A percentile compares a stretch with the other conserved stretches of the same genome.
Evolutionary conservation across 805 yeast genomes (phyloP).

Genomic region (Grigorovia humatica): DNA sequence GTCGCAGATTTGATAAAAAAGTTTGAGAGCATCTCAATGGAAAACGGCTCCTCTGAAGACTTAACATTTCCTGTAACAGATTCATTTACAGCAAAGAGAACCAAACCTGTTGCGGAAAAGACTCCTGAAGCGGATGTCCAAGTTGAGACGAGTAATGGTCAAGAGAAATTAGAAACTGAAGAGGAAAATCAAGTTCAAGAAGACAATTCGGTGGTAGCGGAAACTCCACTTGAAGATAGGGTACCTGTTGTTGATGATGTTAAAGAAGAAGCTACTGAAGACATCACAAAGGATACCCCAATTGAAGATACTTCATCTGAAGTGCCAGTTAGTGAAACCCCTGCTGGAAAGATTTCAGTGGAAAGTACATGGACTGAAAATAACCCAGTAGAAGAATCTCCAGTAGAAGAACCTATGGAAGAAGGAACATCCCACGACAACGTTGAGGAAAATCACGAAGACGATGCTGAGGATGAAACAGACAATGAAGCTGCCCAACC

Average conservation of each 20-base stretch:
- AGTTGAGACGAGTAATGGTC: slow-evolving; percentile 3
- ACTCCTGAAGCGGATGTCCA: slow-evolving; percentile 3
- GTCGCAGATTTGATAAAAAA: slow-evolving; percentile 31
- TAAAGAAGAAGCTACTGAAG: slow-evolving; percentile 4
- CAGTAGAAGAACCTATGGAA: slow-evolving; percentile 1
- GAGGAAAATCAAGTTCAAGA: neutral
- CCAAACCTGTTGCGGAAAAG: neutral
- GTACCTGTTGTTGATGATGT: slow-evolving; percentile 6
- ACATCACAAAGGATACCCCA: slow-evolving; percentile 3
- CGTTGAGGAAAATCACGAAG: slow-evolving; percentile 3
- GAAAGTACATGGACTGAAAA: too few relatives aligned
- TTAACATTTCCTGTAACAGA: neutral
- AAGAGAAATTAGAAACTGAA: slow-evolving; percentile 6
- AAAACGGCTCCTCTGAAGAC: slow-evolving; percentile 4
- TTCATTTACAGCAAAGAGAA: neutral
- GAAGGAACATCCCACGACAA: slow-evolving; percentile 1
- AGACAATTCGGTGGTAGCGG: slow-evolving; percentile 1
- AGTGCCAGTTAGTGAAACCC: slow-evolving; percentile 5
- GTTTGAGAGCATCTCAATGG: slow-evolving; percentile 23
- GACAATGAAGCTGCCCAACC: neutral
- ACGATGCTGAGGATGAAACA: slow-evolving; percentile 1
- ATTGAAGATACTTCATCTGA: slow-evolving; percentile 4
- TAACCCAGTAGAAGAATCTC: neutral
- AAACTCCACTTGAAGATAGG: slow-evolving; percentile 1
- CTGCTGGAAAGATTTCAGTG: slow-evolving; percentile 1